phyloP scores from a whole-genome alignment of 352 stramenopile species.

The Phytophthora megakarya region DNA sequence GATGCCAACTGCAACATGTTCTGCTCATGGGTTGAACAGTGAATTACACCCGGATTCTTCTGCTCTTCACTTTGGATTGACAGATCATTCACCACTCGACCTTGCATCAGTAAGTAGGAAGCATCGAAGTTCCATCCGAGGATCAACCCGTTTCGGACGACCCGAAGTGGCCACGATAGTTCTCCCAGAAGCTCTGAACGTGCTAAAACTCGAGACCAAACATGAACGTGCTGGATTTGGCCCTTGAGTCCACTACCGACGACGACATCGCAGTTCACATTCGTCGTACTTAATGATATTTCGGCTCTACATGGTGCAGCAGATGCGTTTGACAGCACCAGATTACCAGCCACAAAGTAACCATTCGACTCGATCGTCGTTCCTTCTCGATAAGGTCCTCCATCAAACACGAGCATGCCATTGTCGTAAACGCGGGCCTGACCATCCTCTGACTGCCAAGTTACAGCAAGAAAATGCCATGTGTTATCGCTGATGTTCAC shows the following conservation, averaged over 20 bases:
- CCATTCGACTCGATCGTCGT: constrained; percentile 36
- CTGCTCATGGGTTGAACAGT: constrained; percentile 28
- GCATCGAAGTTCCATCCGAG: constrained; percentile 73
- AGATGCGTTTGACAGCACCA: constrained; percentile 33
- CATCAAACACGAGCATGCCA: constrained; percentile 69
- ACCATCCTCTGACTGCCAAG: constrained; percentile 61
- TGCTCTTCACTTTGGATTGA: constrained; percentile 48
- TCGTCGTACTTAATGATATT: background rate
- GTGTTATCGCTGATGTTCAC: constrained; percentile 66
- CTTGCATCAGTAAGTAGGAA: constrained; percentile 27
- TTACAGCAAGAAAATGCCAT: constrained; percentile 72
- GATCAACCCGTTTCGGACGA: constrained; percentile 60
- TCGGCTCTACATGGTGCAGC: constrained; percentile 12
- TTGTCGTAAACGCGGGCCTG: constrained; percentile 67
- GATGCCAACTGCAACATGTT: constrained; percentile 4
- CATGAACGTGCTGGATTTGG: constrained; percentile 61
- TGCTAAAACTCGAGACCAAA: constrained; percentile 57
- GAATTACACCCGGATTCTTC: constrained; percentile 50
- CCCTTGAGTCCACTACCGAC: constrained; percentile 39
- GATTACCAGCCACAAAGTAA: constrained; percentile 50
- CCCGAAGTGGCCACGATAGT: constrained; percentile 55
- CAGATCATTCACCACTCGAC: constrained; percentile 48
- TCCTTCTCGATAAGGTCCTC: constrained; percentile 57
- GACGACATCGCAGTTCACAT: constrained; percentile 38
- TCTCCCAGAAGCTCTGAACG: constrained; percentile 58